Evolutionary conservation across 306 rosid genomes (phyloP).

Genomic region (Quercus ilex): DNA sequence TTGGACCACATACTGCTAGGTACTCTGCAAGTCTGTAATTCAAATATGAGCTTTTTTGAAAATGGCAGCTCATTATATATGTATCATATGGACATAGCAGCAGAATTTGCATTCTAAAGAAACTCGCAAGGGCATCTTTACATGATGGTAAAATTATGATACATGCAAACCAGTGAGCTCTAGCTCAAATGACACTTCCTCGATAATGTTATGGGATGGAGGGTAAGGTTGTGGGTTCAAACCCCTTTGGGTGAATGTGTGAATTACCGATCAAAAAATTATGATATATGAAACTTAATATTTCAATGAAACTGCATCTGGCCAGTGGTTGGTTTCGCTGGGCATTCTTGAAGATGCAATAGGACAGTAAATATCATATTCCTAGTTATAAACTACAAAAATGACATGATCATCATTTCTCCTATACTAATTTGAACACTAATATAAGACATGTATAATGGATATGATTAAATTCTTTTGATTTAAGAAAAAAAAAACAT

Average conservation of each 20-base stretch:
- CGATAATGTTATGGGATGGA: no score
- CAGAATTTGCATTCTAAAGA: background rate
- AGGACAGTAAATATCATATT: background rate
- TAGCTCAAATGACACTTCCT: no score
- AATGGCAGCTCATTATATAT: slow-evolving; percentile 5
- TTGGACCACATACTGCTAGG: slow-evolving; percentile 88
- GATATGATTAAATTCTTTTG: slow-evolving; percentile 1
- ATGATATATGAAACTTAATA: background rate
- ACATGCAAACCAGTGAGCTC: background rate
- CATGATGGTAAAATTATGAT: background rate
- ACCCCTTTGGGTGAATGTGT: no score
- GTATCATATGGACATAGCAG: background rate
- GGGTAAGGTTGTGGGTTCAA: no score
- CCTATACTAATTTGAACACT: background rate
- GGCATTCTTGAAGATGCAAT: background rate
- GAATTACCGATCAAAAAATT: background rate
- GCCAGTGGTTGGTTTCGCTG: background rate
- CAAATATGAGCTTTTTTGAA: background rate
- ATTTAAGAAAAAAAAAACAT: background rate
- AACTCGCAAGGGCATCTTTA: background rate
- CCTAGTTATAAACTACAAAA: background rate
- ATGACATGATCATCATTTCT: background rate
- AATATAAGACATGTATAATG: background rate
- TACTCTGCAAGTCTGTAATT: slow-evolving; percentile 66
- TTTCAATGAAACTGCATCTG: slow-evolving; percentile 6